Evolutionary conservation across 2,329 filamentous ascomycete genomes (phyloP).

Genomic region (Raffaelea albimanens): DNA sequence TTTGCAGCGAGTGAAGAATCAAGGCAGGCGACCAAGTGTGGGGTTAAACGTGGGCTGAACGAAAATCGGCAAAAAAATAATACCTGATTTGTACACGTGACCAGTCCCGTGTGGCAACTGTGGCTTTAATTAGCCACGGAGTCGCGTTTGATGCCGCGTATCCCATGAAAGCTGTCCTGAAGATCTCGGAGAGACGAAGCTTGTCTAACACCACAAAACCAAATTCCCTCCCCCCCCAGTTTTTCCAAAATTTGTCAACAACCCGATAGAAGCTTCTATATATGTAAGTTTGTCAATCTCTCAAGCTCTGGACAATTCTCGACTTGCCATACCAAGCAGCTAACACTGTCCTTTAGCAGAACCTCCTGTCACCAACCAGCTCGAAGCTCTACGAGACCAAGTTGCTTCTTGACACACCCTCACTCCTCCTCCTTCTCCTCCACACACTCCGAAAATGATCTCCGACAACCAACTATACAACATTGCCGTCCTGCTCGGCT

Average conservation of each 20-base stretch:
- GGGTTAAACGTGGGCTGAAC: neutral
- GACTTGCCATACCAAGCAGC: too few species aligned
- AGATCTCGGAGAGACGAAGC: neutral
- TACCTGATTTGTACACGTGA: neutral
- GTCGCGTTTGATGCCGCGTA: neutral
- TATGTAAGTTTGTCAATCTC: too few species aligned
- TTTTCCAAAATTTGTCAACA: too few species aligned
- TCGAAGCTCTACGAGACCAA: too few species aligned
- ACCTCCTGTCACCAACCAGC: too few species aligned
- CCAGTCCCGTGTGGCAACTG: neutral
- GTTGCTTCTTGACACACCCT: too few species aligned
- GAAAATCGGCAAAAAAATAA: neutral
- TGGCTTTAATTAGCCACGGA: neutral
- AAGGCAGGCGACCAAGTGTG: neutral
- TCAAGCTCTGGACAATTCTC: too few species aligned
- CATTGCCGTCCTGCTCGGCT: slow-evolving; percentile 88
- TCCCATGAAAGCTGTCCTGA: slow-evolving; percentile 1
- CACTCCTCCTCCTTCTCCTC: neutral
- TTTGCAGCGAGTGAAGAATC: neutral
- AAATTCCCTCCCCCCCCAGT: too few species aligned
- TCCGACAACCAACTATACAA: slow-evolving; percentile 85
- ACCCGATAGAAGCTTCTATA: too few species aligned
- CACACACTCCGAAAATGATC: slow-evolving; percentile 73
- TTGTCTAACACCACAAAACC: neutral
- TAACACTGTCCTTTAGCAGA: too few species aligned